Conservation (phyloP, 225 moss, liverwort and hornwort genomes). For the Polytrichum formosum region DNA sequence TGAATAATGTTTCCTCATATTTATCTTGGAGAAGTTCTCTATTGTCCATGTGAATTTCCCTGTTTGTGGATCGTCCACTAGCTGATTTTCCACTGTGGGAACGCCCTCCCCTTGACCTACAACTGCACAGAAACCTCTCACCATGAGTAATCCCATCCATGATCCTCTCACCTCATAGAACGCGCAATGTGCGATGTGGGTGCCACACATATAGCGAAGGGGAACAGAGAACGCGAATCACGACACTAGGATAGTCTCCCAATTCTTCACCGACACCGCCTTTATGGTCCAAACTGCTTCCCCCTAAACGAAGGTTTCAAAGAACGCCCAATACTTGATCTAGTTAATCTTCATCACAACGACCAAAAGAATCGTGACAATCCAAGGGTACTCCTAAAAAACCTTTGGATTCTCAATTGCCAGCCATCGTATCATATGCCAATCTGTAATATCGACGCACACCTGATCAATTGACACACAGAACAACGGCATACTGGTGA, state of each 20-base stretch:
- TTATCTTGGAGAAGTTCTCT: slow-evolving; percentile 98
- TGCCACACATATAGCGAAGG: not conserved
- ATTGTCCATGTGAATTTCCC: slow-evolving; percentile 99
- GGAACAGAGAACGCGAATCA: slow-evolving; percentile 7
- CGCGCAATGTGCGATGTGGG: too few species aligned
- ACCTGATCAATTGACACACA: not conserved
- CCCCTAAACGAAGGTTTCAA: too few species aligned
- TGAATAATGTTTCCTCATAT: slow-evolving; percentile 94
- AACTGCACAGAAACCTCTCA: slow-evolving; percentile 47
- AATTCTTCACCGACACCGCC: slow-evolving; percentile 7
- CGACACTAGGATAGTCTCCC: slow-evolving; percentile 3
- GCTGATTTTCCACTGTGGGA: slow-evolving; percentile 97
- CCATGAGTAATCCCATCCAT: not conserved
- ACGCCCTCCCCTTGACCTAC: slow-evolving; percentile 96
- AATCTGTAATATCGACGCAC: not conserved
- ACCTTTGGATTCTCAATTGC: not conserved
- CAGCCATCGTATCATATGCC: not conserved
- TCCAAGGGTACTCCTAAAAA: not conserved
- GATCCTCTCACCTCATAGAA: too few species aligned
- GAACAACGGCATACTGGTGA: slow-evolving; percentile 11
- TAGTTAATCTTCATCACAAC: too few species aligned
- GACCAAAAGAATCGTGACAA: too few species aligned
- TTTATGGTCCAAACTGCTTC: slow-evolving; percentile 19
- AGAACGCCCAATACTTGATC: too few species aligned
- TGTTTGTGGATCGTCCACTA: slow-evolving; percentile 99